Evolutionary conservation across 495 filamentous ascomycete species (phyloP).

Genomic region (Lasiosphaeriaceae sp.): DNA sequence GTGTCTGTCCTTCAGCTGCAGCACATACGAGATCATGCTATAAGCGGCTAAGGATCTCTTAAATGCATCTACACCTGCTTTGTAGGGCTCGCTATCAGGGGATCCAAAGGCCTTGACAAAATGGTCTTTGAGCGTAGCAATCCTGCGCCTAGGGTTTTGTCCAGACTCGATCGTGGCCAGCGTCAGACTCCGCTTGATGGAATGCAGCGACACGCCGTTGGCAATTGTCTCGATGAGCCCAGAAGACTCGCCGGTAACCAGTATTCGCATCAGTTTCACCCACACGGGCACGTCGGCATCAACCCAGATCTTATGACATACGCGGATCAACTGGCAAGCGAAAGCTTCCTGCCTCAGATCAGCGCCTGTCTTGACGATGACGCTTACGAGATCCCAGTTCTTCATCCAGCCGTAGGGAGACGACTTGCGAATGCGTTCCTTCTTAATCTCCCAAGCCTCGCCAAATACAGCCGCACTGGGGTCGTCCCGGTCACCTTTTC

Average conservation of each 20-base stretch:
- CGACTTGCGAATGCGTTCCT: conserved; percentile 69
- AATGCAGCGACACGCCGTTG: conserved; percentile 72
- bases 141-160: conserved; percentile 60
- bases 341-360: conserved; percentile 76
- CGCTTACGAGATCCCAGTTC: conserved; percentile 75
- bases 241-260: conserved; percentile 73
- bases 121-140: conserved; percentile 71
- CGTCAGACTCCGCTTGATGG: conserved; percentile 69
- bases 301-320: conserved; percentile 71
- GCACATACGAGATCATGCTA: conserved; percentile 69
- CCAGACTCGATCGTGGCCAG: conserved; percentile 62
- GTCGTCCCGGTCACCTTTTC: conserved; percentile 72
- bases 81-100: conserved; percentile 57
- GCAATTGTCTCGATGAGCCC: conserved; percentile 78
- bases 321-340: conserved; percentile 70
- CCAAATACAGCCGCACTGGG: conserved; percentile 77
- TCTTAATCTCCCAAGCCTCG: conserved; percentile 71
- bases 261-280: conserved; percentile 75
- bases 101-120: conserved; percentile 71
- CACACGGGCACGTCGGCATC: conserved; percentile 69
- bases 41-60: conserved; percentile 68
- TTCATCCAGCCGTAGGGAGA: conserved; percentile 75
- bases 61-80: conserved; percentile 64
- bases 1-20: conserved; percentile 77
- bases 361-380: conserved; percentile 76